These are phyloP conservation scores for Spergularia azorica DNA, from an alignment of 179 eudicot genomes.

Conservation along the genomic window DNA sequence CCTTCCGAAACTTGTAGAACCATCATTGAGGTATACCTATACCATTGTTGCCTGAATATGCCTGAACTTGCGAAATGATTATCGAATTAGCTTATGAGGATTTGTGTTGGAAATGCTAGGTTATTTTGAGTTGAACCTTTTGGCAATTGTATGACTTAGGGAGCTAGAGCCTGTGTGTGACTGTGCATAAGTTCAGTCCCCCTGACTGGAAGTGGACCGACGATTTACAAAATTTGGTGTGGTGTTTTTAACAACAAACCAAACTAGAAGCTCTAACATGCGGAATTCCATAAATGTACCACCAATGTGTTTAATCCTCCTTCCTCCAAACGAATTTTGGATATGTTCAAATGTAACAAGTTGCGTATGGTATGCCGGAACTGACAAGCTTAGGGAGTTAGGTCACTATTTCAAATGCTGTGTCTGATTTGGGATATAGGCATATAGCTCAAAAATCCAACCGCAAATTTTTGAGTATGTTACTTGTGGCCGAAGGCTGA, in stretches of 20 bases:
- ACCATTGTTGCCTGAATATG: neutral
- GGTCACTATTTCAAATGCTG: neutral
- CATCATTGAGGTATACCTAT: constrained; percentile 65
- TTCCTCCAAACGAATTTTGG: too few relatives aligned
- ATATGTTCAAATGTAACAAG: too few relatives aligned
- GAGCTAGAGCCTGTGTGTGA: neutral
- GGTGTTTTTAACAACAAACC: too few relatives aligned
- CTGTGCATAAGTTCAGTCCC: neutral
- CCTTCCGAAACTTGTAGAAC: constrained; percentile 82
- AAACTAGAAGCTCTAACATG: too few relatives aligned
- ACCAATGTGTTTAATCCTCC: too few relatives aligned
- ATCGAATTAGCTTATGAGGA: neutral
- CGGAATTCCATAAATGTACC: too few relatives aligned
- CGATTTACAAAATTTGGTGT: too few relatives aligned
- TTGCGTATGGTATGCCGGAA: too few relatives aligned
- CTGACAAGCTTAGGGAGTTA: too few relatives aligned
- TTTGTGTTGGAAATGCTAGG: neutral
- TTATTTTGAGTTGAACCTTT: neutral
- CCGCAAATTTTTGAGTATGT: neutral
- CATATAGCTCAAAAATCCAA: neutral
- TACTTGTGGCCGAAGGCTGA: constrained; percentile 8
- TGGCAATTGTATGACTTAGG: neutral
- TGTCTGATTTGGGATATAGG: neutral
- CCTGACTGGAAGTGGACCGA: neutral
- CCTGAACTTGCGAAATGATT: neutral